Evolutionary conservation across 2,329 filamentous ascomycete species (phyloP), one percentile per base, ranked within the genome.

Genomic region (Scolecobasidium constrictum): DNA sequence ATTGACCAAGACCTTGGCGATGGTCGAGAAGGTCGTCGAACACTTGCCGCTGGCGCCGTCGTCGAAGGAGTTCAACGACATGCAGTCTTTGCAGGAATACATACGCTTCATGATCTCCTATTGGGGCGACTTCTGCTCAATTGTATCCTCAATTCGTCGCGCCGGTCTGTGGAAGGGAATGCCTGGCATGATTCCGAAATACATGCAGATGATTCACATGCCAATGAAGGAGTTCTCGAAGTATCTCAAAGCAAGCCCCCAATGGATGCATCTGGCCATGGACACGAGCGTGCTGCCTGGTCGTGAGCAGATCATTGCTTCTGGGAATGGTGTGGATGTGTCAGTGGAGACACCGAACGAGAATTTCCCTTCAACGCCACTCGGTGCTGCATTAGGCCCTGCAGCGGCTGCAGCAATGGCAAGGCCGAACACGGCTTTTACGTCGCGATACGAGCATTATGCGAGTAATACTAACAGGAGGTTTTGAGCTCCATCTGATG

Each of bases 331-430:
- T 31, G 26, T 7, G 9, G 26, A 31, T 9, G n/a, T 31, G n/a
- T 7, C 26, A 31, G 9, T n/a, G 26, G 26, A 31, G 26, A 33
- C 20, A 31, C 34, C 38, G 21, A 18, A 26, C n/a, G 40, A 31
- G 20, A 21, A 31, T 19, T 26, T 47, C 6, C 87, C 88, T 6
- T 86, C 92, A 54, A 95, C 88, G 1, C 88, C 90, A 5, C 74
- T 94, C 48, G 92, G 85, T 52, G 88, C 87, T 13, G 88, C 88
- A 2, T 70, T 95, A 4, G 90, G 88, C 1, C 86, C 88, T 4
- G 88, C 88, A 16, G 85, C 87, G 43, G 87, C 94, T 61, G 87
- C 88, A 1, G 95, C 86, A 0, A 81, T 94, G 9, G 83, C 86
- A 3, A 84, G 75, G 3, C 85, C 78, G 1, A 77, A 78, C 7